Percentiles rank a stretch among this genome's conserved stretches.
Evolutionary conservation across 139 green algal genomes (phyloP).

Genomic region (Pleodorina starrii): DNA sequence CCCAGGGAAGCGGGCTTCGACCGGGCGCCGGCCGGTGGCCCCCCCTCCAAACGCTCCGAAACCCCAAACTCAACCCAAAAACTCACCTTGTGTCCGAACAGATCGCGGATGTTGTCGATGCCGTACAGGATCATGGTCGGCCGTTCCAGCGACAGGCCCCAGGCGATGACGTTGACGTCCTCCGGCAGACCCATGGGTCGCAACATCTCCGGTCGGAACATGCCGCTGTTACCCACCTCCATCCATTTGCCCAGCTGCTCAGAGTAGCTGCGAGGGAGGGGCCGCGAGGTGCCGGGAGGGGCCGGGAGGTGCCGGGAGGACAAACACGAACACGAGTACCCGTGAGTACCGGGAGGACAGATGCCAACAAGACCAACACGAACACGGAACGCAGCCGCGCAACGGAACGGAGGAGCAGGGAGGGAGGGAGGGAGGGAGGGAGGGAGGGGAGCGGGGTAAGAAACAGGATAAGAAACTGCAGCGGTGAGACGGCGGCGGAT

Average conservation of each 20-base stretch:
- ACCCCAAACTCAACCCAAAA: too few species aligned
- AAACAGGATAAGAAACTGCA: too few species aligned
- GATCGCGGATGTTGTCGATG: constrained; percentile 99
- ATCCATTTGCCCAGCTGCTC: constrained; percentile 98
- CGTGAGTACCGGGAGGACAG: too few species aligned
- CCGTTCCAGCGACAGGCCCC: constrained; percentile 94
- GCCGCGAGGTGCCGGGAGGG: too few species aligned
- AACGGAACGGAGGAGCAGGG: not conserved
- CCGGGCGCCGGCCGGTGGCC: too few species aligned
- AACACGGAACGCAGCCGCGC: not conserved
- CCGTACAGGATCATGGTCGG: constrained; percentile 99
- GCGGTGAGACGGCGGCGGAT: too few species aligned
- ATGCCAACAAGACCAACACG: too few species aligned
- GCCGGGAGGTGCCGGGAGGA: too few species aligned
- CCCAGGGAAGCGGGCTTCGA: too few species aligned
- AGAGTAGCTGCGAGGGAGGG: constrained; percentile 93
- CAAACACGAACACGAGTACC: too few species aligned
- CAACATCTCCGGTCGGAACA: constrained; percentile 99
- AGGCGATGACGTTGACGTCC: constrained; percentile 98
- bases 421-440: not conserved
- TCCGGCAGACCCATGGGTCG: constrained; percentile 97
- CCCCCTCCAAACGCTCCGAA: too few species aligned
- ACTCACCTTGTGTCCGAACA: constrained; percentile 97
- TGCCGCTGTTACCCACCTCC: constrained; percentile 98
- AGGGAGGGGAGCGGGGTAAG: not conserved